A percentile compares a stretch with the other conserved stretches of the same genome.
Evolutionary conservation across 306 rosid genomes (phyloP).

Genomic region (Pyrus betulifolia): DNA sequence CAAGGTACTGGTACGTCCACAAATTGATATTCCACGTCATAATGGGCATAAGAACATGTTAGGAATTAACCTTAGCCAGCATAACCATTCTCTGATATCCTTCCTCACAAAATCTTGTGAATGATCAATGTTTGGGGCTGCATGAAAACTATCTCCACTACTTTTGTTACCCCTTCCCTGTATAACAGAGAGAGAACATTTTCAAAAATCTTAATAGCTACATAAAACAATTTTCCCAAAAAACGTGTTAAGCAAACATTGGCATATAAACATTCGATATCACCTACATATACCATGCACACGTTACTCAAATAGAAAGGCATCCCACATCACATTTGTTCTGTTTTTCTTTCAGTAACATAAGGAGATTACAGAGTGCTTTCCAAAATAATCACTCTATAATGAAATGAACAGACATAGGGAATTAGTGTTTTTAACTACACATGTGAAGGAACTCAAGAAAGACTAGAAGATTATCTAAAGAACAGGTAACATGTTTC

Average conservation of each 20-base stretch:
- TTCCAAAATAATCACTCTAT: background rate
- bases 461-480: background rate
- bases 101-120: constrained; percentile 98
- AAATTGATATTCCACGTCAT: background rate
- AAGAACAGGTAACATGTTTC: background rate
- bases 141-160: constrained; percentile 93
- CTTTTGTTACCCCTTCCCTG: constrained; percentile 93
- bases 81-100: constrained; percentile 86
- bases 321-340: background rate
- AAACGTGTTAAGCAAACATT: background rate
- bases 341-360: background rate
- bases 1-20: background rate
- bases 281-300: background rate
- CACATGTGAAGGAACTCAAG: background rate
- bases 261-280: background rate
- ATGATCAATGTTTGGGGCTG: constrained; percentile 99
- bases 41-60: background rate
- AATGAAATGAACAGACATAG: background rate
- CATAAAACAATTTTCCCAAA: background rate
- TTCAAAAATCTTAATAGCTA: constrained; percentile 1
- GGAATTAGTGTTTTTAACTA: background rate
- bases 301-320: background rate
- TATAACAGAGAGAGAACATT: constrained; percentile 17
- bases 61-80: constrained; percentile 68
- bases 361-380: background rate